Evolutionary conservation across 345 rosid species (phyloP).

Genomic region (Melaleuca alternifolia): DNA sequence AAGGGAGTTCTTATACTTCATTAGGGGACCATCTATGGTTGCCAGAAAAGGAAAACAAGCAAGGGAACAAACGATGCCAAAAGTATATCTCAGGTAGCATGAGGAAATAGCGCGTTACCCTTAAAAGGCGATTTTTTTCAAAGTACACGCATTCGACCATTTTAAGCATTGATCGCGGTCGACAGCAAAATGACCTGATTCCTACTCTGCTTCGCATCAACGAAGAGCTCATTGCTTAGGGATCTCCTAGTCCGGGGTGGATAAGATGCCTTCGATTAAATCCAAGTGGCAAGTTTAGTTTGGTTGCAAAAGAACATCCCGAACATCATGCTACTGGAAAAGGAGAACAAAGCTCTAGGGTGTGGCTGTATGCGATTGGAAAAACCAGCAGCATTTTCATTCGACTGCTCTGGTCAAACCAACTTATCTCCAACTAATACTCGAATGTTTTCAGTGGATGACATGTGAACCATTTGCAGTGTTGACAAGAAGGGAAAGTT

Average conservation of each 20-base stretch:
- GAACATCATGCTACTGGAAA: neutral
- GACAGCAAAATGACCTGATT: neutral
- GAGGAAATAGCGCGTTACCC: neutral
- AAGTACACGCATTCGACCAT: neutral
- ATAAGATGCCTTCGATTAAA: neutral
- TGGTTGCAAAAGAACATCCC: neutral
- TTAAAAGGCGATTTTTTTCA: neutral
- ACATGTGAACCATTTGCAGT: neutral
- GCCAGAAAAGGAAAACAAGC: neutral
- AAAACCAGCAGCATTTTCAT: neutral
- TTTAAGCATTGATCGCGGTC: neutral
- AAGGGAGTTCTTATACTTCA: neutral
- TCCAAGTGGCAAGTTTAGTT: neutral
- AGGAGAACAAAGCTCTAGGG: neutral
- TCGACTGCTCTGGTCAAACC: neutral
- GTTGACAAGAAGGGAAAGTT: neutral
- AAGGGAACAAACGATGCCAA: neutral
- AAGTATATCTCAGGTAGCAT: neutral
- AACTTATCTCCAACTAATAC: neutral
- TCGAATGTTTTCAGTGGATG: neutral
- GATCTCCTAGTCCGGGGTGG: neutral
- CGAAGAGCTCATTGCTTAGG: neutral
- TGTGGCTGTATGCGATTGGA: neutral
- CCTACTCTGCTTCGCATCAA: neutral
- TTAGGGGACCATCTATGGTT: neutral